These are phyloP conservation scores for Candida pini DNA, from an alignment of 805 yeast species.

Conservation along the genomic window DNA sequence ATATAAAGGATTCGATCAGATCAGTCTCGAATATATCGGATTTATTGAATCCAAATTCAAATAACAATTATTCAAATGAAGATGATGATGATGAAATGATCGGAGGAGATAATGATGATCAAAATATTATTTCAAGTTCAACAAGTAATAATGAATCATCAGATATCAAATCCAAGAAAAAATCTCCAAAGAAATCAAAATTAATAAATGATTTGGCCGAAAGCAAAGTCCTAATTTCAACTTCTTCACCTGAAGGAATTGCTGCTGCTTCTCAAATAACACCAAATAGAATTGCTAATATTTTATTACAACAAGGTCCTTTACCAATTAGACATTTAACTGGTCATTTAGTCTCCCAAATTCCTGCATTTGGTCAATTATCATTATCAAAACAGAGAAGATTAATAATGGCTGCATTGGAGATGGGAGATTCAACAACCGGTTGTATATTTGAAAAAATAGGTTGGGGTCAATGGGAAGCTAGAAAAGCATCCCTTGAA, in stretches of 20 bases:
- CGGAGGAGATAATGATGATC: too few species aligned
- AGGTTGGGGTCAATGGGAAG: constrained; percentile 99
- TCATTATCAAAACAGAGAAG: constrained; percentile 86
- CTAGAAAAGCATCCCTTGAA: constrained; percentile 38
- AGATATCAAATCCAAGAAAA: constrained; percentile 10
- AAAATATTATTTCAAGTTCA: too few species aligned
- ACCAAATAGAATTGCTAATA: constrained; percentile 64
- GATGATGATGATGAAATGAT: too few species aligned
- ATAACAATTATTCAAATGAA: too few species aligned
- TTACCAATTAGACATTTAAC: constrained; percentile 88
- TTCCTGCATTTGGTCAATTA: constrained; percentile 72
- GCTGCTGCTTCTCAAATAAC: constrained; percentile 86
- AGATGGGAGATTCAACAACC: constrained; percentile 56
- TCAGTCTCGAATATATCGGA: too few species aligned
- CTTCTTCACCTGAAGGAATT: constrained; percentile 82
- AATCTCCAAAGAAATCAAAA: constrained; percentile 14
- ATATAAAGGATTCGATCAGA: too few species aligned
- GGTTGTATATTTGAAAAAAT: constrained; percentile 80
- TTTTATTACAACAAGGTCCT: constrained; percentile 74
- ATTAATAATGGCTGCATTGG: constrained; percentile 83
- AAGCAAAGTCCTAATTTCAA: constrained; percentile 39
- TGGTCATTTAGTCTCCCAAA: constrained; percentile 64
- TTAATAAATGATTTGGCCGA: constrained; percentile 5
- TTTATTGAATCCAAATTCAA: too few species aligned
- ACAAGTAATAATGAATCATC: not conserved